These are phyloP conservation scores for Tripterygium wilfordii DNA, from an alignment of 177 flowering plant species.

Conservation along the genomic window DNA sequence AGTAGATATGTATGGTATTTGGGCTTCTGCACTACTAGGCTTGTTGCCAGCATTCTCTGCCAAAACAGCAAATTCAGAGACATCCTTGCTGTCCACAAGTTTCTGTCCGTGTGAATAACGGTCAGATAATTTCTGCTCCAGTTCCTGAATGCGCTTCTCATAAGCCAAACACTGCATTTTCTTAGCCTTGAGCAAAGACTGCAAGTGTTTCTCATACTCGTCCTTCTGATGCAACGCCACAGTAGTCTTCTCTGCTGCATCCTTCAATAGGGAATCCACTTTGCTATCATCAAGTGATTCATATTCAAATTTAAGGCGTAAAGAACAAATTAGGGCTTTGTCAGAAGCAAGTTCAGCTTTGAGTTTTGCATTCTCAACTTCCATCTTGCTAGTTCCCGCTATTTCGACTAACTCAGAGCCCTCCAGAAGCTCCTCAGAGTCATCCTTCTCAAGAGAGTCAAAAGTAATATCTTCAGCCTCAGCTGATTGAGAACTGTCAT, in stretches of 20 bases:
- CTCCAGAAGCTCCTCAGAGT: conserved; percentile 46
- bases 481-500: conserved; percentile 45
- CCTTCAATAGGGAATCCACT: conserved; percentile 53
- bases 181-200: conserved; percentile 63
- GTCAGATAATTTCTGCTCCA: conserved; percentile 81
- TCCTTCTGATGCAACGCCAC: conserved; percentile 90
- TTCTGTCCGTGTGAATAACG: conserved; percentile 55
- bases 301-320: conserved; percentile 49
- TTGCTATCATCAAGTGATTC: conserved; percentile 65
- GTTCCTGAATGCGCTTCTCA: conserved; percentile 88
- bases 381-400: conserved; percentile 95
- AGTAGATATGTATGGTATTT: conserved; percentile 27
- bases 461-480: conserved; percentile 38
- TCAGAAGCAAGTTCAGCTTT: conserved; percentile 97
- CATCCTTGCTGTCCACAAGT: conserved; percentile 32
- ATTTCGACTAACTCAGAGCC: conserved; percentile 67
- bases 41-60: conserved; percentile 45
- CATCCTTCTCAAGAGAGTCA: conserved; percentile 36
- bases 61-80: conserved; percentile 28
- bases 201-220: conserved; percentile 84
- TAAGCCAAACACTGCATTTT: conserved; percentile 78
- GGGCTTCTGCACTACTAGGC: conserved; percentile 48
- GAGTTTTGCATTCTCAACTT: conserved; percentile 94
- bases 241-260: conserved; percentile 74
- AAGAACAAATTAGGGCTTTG: conserved; percentile 67